Evolutionary conservation across 2,329 filamentous ascomycete species (phyloP).

Genomic region (Stemphylium beticola): DNA sequence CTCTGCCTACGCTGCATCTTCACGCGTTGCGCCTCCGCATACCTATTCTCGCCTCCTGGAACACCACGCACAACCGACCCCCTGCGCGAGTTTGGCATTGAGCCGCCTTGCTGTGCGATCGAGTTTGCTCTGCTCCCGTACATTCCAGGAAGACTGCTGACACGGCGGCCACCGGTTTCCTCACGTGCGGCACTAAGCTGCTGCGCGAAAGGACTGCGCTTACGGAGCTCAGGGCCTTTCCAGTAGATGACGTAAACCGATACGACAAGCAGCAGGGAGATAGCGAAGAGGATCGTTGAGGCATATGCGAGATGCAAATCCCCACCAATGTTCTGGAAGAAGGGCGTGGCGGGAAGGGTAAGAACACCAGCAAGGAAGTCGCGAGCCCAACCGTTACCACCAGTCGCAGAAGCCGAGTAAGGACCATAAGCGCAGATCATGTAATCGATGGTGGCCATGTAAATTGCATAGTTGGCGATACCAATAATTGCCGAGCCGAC

Average conservation of each 20-base stretch:
- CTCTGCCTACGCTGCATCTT: conserved; percentile 16
- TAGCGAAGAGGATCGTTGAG: conserved; percentile 61
- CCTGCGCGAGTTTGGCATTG: conserved; percentile 31
- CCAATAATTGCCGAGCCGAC: conserved; percentile 71
- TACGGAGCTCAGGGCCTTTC: conserved; percentile 62
- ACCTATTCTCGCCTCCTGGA: conserved; percentile 16
- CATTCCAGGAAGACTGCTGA: conserved; percentile 38
- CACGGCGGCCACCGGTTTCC: conserved; percentile 41
- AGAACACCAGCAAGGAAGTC: conserved; percentile 78
- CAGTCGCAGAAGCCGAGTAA: conserved; percentile 77
- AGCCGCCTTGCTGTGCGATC: conserved; percentile 23
- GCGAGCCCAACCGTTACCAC: conserved; percentile 77
- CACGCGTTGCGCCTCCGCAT: conserved; percentile 12
- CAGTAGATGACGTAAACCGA: conserved; percentile 58
- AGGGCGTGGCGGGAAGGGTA: conserved; percentile 70
- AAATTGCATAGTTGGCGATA: conserved; percentile 74
- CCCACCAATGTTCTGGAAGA: conserved; percentile 54
- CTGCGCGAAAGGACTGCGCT: conserved; percentile 61
- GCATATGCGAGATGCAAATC: conserved; percentile 58
- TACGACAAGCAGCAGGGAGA: conserved; percentile 54
- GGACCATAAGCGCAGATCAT: conserved; percentile 78
- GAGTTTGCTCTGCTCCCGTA: conserved; percentile 43
- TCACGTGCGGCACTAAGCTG: conserved; percentile 46
- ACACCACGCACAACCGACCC: conserved; percentile 39
- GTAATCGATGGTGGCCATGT: conserved; percentile 82